Percentiles rank a stretch among this genome's conserved stretches.
Evolutionary conservation across 164 flowering plant genomes (phyloP).

Genomic region (Aristolochia fimbriata): DNA sequence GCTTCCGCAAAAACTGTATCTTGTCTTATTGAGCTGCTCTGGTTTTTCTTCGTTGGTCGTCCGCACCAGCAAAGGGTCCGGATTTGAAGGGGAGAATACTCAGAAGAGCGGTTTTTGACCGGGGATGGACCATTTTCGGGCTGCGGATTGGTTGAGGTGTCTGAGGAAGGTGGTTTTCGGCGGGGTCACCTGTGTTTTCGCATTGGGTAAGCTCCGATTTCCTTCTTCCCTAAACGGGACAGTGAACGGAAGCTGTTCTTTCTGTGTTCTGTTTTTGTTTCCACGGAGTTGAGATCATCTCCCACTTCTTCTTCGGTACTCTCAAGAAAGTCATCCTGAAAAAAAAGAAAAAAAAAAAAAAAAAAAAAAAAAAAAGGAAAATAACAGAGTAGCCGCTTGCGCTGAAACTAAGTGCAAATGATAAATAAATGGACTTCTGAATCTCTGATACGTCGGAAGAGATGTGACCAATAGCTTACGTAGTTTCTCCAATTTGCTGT

Average conservation of each 20-base stretch:
- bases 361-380: too few species aligned
- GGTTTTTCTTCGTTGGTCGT: too few species aligned
- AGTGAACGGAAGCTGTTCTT: too few species aligned
- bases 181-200: slow-evolving; percentile 35
- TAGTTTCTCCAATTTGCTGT: background rate
- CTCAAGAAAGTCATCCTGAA: background rate
- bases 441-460: background rate
- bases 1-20: background rate
- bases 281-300: too few species aligned
- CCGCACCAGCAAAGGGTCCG: background rate
- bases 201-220: slow-evolving; percentile 27
- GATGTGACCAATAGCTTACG: too few species aligned
- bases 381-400: background rate
- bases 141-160: slow-evolving; percentile 13
- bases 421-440: background rate
- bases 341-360: too few species aligned
- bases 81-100: background rate
- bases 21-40: background rate
- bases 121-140: slow-evolving; percentile 14
- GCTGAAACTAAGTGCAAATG: background rate
- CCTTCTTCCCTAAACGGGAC: background rate
- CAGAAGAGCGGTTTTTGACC: slow-evolving; percentile 7
- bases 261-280: background rate
- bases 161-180: slow-evolving; percentile 17
- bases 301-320: too few species aligned